Base-by-base conservation (phyloP, 345 rosid species). In the Nasturtium officinale region DNA sequence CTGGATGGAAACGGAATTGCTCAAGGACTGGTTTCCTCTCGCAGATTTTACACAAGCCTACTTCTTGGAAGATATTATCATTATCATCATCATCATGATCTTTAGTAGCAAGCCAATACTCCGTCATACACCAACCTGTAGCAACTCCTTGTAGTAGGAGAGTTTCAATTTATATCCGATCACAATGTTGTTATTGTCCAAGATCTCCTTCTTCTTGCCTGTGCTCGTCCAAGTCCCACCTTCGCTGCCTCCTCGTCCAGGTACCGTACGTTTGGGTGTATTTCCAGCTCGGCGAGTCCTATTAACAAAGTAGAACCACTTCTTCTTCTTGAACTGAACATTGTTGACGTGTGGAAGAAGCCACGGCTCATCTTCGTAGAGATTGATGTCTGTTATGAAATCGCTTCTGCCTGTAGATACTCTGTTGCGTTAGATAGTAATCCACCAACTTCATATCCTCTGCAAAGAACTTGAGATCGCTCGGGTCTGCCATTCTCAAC, bases 351-450 rank as follows among this genome's bases (percentile, higher is more conserved):
- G 32, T 6, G 47, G 30, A 38, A 60, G 65, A 60, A 38, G 65
- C 65, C 65, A 60, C 11, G 48, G 65, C 32, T 60, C 65, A 1
- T 21, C 30, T 60, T 38, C 65, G 18, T 60, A 59, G 38, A 37
- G 30, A 12, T 37, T 37, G 17, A 12, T 37, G 11, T 59, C 30
- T 59, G 9, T 59, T 8, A 59, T 60, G 48, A 60, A 60, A 12
- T 28, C 18, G 16, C 42, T 46, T 60, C 13, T 7, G 48, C 30
- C 12, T 13, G 32, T 60, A 12, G 25, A 3, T 11, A 60, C 12
- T 38, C 32, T 37, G 7, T 21, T 60, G 32, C 65, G 30, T 7
- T 7, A 60, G 65, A 60, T 60, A 60, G 46, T 42, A 40, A 13
- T 40, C 16, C 46, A 40, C 16, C 51, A 46, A 17, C 21, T 46